Evolutionary conservation across 768 basidiomycete genomes (phyloP).

Genomic region (Collybia mongolica): DNA sequence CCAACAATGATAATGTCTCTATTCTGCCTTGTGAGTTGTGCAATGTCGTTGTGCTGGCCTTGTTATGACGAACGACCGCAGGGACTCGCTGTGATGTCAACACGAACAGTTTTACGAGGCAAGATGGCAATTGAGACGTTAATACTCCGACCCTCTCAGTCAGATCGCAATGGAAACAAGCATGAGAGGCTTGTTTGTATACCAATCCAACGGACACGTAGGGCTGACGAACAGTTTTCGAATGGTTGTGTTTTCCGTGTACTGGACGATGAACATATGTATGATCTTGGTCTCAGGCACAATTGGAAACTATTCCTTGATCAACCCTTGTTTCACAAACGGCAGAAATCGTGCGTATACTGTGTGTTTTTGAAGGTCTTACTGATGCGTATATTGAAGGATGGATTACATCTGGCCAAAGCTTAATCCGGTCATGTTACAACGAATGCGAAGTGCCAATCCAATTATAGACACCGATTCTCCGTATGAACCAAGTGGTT

Average conservation of each 20-base stretch:
- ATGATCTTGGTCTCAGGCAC: conserved; percentile 31
- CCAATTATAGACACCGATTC: neutral
- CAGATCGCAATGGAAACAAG: neutral
- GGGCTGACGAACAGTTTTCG: neutral
- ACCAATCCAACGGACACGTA: conserved; percentile 6
- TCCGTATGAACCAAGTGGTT: neutral
- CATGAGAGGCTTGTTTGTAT: conserved; percentile 22
- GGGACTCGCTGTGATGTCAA: conserved; percentile 27
- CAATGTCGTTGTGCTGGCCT: too few species aligned
- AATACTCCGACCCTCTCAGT: conserved; percentile 7
- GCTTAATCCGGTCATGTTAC: conserved; percentile 31
- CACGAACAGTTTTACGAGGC: conserved; percentile 27
- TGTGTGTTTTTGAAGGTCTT: neutral
- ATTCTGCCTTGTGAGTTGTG: conserved; percentile 33
- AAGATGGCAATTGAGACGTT: conserved; percentile 31
- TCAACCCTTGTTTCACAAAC: conserved; percentile 17
- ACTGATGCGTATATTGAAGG: conserved; percentile 10
- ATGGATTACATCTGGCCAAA: conserved; percentile 33
- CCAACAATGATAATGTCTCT: conserved; percentile 27
- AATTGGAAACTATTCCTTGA: conserved; percentile 27
- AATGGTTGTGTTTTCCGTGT: conserved; percentile 13
- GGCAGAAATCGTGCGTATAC: neutral
- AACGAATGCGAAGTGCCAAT: conserved; percentile 18
- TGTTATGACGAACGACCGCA: conserved; percentile 7
- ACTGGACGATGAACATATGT: conserved; percentile 28